Base-by-base conservation (phyloP, 1,284 basidiomycete genomes). In the Trametes versicolor region DNA sequence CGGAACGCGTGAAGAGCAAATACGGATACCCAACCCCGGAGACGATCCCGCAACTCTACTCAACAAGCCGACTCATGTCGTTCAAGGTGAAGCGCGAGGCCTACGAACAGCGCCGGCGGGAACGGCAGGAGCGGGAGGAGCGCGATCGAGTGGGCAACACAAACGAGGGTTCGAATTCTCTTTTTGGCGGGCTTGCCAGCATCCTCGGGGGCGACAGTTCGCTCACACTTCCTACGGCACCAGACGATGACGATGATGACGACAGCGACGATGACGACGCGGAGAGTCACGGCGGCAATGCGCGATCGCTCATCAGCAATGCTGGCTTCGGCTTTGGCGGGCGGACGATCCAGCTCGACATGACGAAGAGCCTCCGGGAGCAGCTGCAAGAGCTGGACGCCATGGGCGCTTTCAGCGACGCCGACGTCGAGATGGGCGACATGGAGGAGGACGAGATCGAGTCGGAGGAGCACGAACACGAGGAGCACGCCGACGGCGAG, bases 1-100 rank as follows among this genome's bases (percentile, higher is more conserved):
- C 87, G 67, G 87, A 96, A 58, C 89, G 97, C 49, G 93, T 97
- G 48, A 86, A 96, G 72, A 84, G 84, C 43, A 85, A 89, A 58
- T 82, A 90, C 77, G 90, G 91, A 25, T 92, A 89, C 77, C 75
- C 82, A 39, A 97, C 95, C 5, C 94, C 95, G 10, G 81, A 78
- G 41, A 77, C 81, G 51, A 81, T 87, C 37, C 92, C 92, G 2
- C 86, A 89, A 69, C 82, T 95, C 60, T 96, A 91, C 74, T 79
- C 90, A 0, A 78, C 82, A 64, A 84, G 80, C 60, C 85, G 91
- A 41, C 73, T 91, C 57, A 78, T 83, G 74, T 82, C 87, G 9
- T 91, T 85, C 81, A 84, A 83, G 65, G 83, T 85, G 15, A 82
- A 87, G 63, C 77, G 81, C 70, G 85, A 87, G 70, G 83, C 83